Conservation (phyloP, 768 basidiomycete genomes). For the Calocybe cyanea region DNA sequence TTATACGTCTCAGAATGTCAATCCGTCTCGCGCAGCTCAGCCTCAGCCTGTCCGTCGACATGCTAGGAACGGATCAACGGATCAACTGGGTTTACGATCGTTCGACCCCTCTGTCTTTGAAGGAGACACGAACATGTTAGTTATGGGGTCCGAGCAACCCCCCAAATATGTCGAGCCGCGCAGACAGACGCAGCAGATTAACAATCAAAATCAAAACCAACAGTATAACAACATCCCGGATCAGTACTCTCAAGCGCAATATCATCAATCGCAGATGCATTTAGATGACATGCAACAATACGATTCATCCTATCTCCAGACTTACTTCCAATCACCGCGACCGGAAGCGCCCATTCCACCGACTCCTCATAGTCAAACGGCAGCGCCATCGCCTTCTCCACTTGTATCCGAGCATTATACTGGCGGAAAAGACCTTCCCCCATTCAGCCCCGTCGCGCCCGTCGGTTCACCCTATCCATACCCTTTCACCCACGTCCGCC, state of each 20-base stretch:
- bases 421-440: constrained; percentile 32
- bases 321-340: constrained; percentile 55
- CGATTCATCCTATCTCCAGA: constrained; percentile 58
- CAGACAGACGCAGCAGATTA: constrained; percentile 12
- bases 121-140: constrained; percentile 26
- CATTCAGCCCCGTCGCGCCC: constrained; percentile 51
- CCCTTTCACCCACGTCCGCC: constrained; percentile 70
- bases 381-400: constrained; percentile 71
- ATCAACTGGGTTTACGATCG: constrained; percentile 57
- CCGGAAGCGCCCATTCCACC: constrained; percentile 78
- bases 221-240: constrained; percentile 12
- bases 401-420: constrained; percentile 49
- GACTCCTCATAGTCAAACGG: constrained; percentile 72
- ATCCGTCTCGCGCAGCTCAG: constrained; percentile 15
- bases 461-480: constrained; percentile 78
- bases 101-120: constrained; percentile 58
- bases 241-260: constrained; percentile 20
- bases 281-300: constrained; percentile 59
- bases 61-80: constrained; percentile 54
- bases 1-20: constrained; percentile 25
- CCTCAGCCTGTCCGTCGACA: constrained; percentile 41
- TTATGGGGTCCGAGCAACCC: constrained; percentile 23
- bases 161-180: constrained; percentile 27
- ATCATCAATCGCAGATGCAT: constrained; percentile 38
- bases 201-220: constrained; percentile 17